Conservation (phyloP, 768 basidiomycete species). For the Crucibulum laeve region DNA sequence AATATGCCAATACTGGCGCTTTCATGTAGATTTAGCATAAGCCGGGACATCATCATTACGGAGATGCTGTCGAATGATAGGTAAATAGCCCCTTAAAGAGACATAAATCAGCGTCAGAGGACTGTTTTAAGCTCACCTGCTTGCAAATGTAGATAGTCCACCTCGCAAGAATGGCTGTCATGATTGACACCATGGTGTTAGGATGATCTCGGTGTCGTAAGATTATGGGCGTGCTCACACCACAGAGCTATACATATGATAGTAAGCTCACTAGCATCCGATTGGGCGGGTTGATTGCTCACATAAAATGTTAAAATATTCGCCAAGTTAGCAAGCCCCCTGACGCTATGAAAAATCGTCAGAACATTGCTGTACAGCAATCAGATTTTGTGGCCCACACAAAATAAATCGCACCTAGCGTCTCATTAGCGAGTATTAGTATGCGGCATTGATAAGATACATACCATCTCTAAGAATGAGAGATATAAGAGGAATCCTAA, state of each 20-base stretch:
- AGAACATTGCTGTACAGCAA: neutral
- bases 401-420: constrained; percentile 49
- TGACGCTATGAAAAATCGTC: constrained; percentile 31
- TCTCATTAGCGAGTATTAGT: neutral
- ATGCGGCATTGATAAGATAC: constrained; percentile 9
- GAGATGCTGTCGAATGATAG: constrained; percentile 32
- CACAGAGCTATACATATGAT: constrained; percentile 15
- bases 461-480: constrained; percentile 47
- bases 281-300: constrained; percentile 10
- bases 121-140: constrained; percentile 28
- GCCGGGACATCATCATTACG: constrained; percentile 48
- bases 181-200: neutral
- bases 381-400: constrained; percentile 29
- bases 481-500: constrained; percentile 30
- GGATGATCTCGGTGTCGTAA: constrained; percentile 1
- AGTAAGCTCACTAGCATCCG: constrained; percentile 2
- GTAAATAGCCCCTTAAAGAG: neutral
- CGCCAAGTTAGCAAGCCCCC: constrained; percentile 44
- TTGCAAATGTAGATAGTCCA: constrained; percentile 43
- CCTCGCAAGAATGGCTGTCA: constrained; percentile 39
- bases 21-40: constrained; percentile 52
- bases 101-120: neutral
- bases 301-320: constrained; percentile 35
- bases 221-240: constrained; percentile 12
- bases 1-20: constrained; percentile 29